These are phyloP conservation scores for Populus hybrid DNA, from an alignment of 441 rosid species.

Conservation along the genomic window DNA sequence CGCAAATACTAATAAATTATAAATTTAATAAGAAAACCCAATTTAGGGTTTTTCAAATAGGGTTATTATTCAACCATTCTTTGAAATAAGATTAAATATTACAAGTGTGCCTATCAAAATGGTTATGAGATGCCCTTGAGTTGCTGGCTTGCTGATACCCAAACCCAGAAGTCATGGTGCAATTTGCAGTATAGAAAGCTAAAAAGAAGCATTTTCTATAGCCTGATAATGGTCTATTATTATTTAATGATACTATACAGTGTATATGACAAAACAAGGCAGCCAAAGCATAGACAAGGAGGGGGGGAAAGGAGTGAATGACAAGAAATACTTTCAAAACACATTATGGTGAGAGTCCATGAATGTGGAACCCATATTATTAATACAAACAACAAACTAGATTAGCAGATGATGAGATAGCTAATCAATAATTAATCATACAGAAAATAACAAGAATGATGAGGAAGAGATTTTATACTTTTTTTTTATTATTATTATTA, in stretches of 20 bases:
- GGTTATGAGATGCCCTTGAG: not conserved
- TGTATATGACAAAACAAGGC: not conserved
- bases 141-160: not conserved
- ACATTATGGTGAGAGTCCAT: not conserved
- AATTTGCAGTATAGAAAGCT: not conserved
- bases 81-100: too few relatives aligned
- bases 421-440: not conserved
- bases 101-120: not conserved
- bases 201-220: not conserved
- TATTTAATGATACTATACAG: too few relatives aligned
- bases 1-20: not conserved
- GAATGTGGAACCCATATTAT: not conserved
- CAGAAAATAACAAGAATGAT: not conserved
- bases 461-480: too few relatives aligned
- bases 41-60: not conserved
- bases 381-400: not conserved
- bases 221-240: not conserved
- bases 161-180: not conserved
- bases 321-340: too few relatives aligned
- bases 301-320: too few relatives aligned
- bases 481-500: too few relatives aligned
- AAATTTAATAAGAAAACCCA: not conserved
- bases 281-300: not conserved
- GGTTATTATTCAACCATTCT: not conserved
- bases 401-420: not conserved